These are phyloP conservation scores for Calocybe cyanea DNA, from an alignment of 768 basidiomycete genomes.

Conservation along the genomic window DNA sequence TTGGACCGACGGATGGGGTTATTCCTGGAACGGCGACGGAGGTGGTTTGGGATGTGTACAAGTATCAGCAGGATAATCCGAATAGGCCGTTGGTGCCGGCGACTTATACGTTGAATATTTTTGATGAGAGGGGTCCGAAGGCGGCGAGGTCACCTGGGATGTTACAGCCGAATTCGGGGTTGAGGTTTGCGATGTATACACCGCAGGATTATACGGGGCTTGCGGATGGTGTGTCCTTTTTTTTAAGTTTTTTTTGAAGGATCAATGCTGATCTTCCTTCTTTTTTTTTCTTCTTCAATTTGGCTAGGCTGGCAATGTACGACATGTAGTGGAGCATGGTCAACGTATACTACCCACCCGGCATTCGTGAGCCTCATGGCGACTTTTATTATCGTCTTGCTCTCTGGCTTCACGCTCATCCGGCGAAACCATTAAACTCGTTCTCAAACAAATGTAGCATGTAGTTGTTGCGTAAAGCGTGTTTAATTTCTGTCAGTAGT, in stretches of 20 bases:
- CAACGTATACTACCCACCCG: slow-evolving; percentile 40
- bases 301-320: slow-evolving; percentile 53
- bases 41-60: slow-evolving; percentile 78
- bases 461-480: no score
- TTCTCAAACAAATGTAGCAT: no score
- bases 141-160: slow-evolving; percentile 58
- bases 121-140: slow-evolving; percentile 73
- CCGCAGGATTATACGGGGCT: slow-evolving; percentile 70
- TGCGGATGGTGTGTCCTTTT: slow-evolving; percentile 37
- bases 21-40: slow-evolving; percentile 67
- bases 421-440: slow-evolving; percentile 23
- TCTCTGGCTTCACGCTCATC: slow-evolving; percentile 62
- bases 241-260: background rate
- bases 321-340: slow-evolving; percentile 41
- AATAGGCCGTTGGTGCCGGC: slow-evolving; percentile 69
- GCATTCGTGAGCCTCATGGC: slow-evolving; percentile 51
- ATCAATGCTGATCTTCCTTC: slow-evolving; percentile 27
- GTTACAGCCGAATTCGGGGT: slow-evolving; percentile 62
- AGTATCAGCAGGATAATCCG: slow-evolving; percentile 60
- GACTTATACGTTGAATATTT: slow-evolving; percentile 76
- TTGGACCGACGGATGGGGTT: slow-evolving; percentile 72
- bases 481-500: no score
- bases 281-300: slow-evolving; percentile 1
- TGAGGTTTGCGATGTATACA: slow-evolving; percentile 83
- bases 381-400: slow-evolving; percentile 58